Base-by-base conservation (phyloP, 2,329 filamentous ascomycete genomes). In the Westerdykella sp. region DNA sequence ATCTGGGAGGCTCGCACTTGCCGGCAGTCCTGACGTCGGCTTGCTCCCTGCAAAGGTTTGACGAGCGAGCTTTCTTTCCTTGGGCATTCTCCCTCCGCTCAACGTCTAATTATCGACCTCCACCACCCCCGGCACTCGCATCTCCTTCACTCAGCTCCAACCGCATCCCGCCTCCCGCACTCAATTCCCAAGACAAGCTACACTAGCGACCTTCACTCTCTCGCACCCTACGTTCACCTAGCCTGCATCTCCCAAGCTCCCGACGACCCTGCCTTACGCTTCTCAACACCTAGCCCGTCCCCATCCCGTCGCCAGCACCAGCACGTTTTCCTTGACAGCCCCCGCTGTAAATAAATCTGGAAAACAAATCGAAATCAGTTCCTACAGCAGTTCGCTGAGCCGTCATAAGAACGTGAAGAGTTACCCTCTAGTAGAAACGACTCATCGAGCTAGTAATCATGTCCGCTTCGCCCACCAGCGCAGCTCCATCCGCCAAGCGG, bases 261-360 rank as follows among this genome's bases (percentile, higher is more conserved):
- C 46, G 58, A 55, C 59, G 59, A 60, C 51, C 59, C 65, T 57
- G 53, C 59, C 60, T 62, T 9, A 14, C 32, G 32, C 32, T 35
- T 18, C 13, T 14, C 32, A 11, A 9, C 32, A 65, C 67, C 68
- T 38, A 38, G 18, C 15, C 21, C 28, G 40, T 41, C 49, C 37
- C 38, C 28, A 37, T 43, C 41, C 47, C 38, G 45, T 40, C 59
- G 57, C 56, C 61, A 74, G 69, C 85, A 90, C 84, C 85, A 88
- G 84, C 87, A 86, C 83, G 84, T 89, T 91, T 90, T 89, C 84
- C 75, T 89, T 87, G 73, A 59, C 84, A 85, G 83, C 80, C 78
- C 79, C 79, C 78, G 86, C 87, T 68, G 74, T 78, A 77, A 74
- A 72, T 74, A 78, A 78, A 73, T 70, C 71, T 67, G 72, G 72